A percentile compares a stretch with the other conserved stretches of the same genome.
phyloP scores from a whole-genome alignment of 2,329 filamentous ascomycete species.

The Aureobasidium sp. region DNA sequence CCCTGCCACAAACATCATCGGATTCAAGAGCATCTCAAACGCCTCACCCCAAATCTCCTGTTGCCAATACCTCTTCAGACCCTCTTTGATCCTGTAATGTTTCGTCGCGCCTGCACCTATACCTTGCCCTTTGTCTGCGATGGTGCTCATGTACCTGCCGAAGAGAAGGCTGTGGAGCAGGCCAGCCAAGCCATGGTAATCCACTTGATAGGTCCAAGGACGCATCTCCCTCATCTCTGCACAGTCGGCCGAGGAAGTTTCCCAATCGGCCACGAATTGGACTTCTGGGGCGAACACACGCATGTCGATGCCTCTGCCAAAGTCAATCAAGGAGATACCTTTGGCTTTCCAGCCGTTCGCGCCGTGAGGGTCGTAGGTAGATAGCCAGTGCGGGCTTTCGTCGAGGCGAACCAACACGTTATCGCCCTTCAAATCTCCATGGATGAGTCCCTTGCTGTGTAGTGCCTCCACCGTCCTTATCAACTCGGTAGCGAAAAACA shows the following conservation, averaged over 20 bases:
- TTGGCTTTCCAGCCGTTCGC: conserved; percentile 68
- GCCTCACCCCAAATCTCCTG: conserved; percentile 77
- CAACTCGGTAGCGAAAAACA: conserved; percentile 92
- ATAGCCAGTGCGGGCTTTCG: conserved; percentile 38
- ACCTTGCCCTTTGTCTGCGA: conserved; percentile 39
- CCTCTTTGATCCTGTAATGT: conserved; percentile 72
- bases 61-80: conserved; percentile 93
- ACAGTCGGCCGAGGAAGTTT: conserved; percentile 77
- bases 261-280: conserved; percentile 93
- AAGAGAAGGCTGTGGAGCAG: conserved; percentile 84
- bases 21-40: conserved; percentile 82
- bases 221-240: conserved; percentile 89
- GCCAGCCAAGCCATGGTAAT: conserved; percentile 87
- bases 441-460: conserved; percentile 69
- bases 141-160: conserved; percentile 86
- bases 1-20: conserved; percentile 52
- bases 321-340: conserved; percentile 84
- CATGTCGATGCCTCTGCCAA: conserved; percentile 93
- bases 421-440: conserved; percentile 91
- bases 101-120: conserved; percentile 51
- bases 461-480: conserved; percentile 82
- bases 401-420: conserved; percentile 88
- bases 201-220: conserved; percentile 96
- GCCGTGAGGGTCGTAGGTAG: conserved; percentile 65
- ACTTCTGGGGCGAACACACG: conserved; percentile 66